Base-by-base conservation (phyloP, 2,329 filamentous ascomycete species). In the Fusarium vanettenii region DNA sequence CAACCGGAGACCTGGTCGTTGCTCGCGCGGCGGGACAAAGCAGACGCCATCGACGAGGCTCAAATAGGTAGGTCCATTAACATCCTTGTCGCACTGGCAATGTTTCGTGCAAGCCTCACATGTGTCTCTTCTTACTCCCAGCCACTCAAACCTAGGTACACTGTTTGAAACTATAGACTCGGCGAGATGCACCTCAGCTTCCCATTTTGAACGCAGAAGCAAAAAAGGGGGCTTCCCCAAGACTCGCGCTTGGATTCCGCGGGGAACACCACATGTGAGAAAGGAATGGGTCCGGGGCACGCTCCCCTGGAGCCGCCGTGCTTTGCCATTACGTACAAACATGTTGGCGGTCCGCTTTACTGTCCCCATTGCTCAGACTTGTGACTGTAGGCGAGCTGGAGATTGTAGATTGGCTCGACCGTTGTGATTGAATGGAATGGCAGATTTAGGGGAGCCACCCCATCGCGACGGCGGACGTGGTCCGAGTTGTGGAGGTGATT, bases 301-400 rank as follows among this genome's bases (percentile, higher is more conserved):
- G 27, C 27, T 69, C 56, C 72, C 71, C 57, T 63, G 72, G 61
- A 71, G 67, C 59, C 31, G 63, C 63, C 57, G 20, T 25, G 35
- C 50, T 62, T 45, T 71, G 13, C 33, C 64, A 70, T 76, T 76
- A 76, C 74, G 74, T 76, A 76, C 73, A 74, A 63, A 52, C 48
- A 52, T 20, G 22, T 31, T 48, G 48, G 48, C 48, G 48, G 48
- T 52, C 48, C 48, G 48, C 27, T 16, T 48, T 48, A 25, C 20
- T 25, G 43, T 25, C 48, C 43, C 45, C 16, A 11, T 31, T 52
- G 25, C 27, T 52, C 43, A 48, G 48, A 52, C 48, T 52, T 52
- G 25, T 52, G 27, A 31, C 48, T 52, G 48, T 52, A 52, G 48
- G 27, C 48, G 48, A 52, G 48, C 31, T 18, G 18, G 48, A 52